Evolutionary conservation across 1,284 basidiomycete genomes (phyloP), one percentile per base, ranked within the genome.

Genomic region (Cyathus olla): DNA sequence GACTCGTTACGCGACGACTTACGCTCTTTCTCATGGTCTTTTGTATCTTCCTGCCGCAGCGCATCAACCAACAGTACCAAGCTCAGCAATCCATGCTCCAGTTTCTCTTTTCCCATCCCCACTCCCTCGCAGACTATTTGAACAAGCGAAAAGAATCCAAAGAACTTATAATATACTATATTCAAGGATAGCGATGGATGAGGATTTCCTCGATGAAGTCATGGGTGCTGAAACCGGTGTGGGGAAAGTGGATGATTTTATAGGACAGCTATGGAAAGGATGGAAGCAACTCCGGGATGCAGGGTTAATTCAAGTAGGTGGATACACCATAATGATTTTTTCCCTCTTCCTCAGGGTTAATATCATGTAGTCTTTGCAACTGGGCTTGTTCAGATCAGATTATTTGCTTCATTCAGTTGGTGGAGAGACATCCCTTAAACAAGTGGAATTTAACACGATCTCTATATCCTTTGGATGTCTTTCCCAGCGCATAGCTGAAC

Each of bases 371-470:
- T 87, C 90, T 2, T 79, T 95, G 24, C 93, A 97, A 64, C 85
- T 99, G 11, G 96, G 97, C 13, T 81, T 99, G n/a, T 98, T 98
- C 77, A 86, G 98, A 54, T 97, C 95, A 17, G 97, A 99, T 79
- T 99, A 99, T 77, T 84, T 99, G 44, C 80, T 99, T n/a, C 95
- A 99, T 72, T 76, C 83, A 2, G 68, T 69, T 4, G 75, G 78
- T 26, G 78, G 82, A 8, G 66, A 78, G 0, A 67, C 89, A 11
- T 80, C 83, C 28, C 80, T 99, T 61, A 98, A 96, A 76, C 97
- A 99, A 80, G 97, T 99, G 56, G 98, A 99, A 76, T 98, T 99
- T 80, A 99, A 99, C 76, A 99, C 97, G 5, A 97, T 99, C 66
- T 95, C 96, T 0, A 90, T 93, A 0, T 96, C 95, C 1, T 98